Conservation (phyloP, 139 green algal genomes). For the Picochlorum sp. region DNA sequence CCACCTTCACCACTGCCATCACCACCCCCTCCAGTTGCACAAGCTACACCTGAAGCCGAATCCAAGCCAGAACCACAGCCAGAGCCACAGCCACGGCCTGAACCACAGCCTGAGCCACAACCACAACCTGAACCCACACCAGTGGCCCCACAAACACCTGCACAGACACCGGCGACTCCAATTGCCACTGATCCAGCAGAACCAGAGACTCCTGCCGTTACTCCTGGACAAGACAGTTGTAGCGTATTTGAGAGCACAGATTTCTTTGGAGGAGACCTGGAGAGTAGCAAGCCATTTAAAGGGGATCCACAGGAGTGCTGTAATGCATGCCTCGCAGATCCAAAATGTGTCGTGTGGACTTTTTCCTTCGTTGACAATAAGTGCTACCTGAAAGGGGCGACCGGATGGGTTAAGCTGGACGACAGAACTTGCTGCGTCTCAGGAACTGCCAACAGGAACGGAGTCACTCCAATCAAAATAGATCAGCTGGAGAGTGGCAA, state of each 20-base stretch:
- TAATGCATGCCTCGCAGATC: not conserved
- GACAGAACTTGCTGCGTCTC: constrained; percentile 9
- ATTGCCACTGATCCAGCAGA: not conserved
- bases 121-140: not conserved
- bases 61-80: not conserved
- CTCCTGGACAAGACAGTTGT: constrained; percentile 2
- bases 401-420: not conserved
- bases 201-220: not conserved
- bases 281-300: not conserved
- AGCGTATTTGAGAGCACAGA: constrained; percentile 3
- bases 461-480: not conserved
- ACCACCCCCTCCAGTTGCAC: not conserved
- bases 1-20: not conserved
- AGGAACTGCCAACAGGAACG: constrained; percentile 4
- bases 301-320: constrained; percentile 13
- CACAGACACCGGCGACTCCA: not conserved
- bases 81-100: no score
- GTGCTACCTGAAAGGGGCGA: constrained; percentile 9
- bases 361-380: constrained; percentile 4
- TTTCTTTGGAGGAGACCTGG: constrained; percentile 11
- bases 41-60: not conserved
- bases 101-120: no score
- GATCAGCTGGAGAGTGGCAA: not conserved
- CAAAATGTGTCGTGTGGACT: constrained; percentile 9
- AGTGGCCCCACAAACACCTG: not conserved